A percentile compares a stretch with the other conserved stretches of the same genome.
Conservation (phyloP, 2,329 filamentous ascomycete species). For the Monosporascus sp. region DNA sequence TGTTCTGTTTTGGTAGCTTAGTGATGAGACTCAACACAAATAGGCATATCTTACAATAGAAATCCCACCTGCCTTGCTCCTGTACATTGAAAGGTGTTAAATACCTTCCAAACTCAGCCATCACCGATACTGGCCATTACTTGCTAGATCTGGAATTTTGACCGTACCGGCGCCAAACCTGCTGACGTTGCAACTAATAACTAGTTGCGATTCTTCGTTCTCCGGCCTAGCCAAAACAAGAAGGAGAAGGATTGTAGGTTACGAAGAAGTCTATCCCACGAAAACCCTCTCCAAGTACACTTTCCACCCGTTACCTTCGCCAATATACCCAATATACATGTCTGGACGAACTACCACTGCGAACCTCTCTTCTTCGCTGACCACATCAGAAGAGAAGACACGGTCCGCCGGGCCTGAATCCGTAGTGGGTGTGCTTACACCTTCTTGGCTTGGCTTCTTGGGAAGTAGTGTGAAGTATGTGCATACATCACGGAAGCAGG, state of each 20-base stretch:
- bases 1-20: no score
- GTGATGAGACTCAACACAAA: no score
- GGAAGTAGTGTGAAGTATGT: constrained; percentile 8
- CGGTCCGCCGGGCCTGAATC: constrained; percentile 5
- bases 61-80: no score
- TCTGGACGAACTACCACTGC: constrained; percentile 34
- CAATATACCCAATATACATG: constrained; percentile 35
- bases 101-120: not conserved
- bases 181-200: not conserved
- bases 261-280: not conserved
- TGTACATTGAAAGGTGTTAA: no score
- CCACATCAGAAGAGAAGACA: constrained; percentile 27
- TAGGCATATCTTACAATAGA: no score
- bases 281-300: constrained; percentile 13
- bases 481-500: constrained; percentile 4
- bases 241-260: not conserved
- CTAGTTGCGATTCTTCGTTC: not conserved
- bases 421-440: constrained; percentile 5
- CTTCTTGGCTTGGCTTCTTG: not conserved
- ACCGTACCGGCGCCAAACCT: not conserved
- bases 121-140: not conserved
- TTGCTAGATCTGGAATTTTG: not conserved
- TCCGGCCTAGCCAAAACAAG: not conserved
- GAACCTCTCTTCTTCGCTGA: constrained; percentile 20
- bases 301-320: constrained; percentile 20